Evolutionary conservation across 2,329 filamentous ascomycete genomes (phyloP), one percentile per base, ranked within the genome.

Genomic region (Blumeria hordei): DNA sequence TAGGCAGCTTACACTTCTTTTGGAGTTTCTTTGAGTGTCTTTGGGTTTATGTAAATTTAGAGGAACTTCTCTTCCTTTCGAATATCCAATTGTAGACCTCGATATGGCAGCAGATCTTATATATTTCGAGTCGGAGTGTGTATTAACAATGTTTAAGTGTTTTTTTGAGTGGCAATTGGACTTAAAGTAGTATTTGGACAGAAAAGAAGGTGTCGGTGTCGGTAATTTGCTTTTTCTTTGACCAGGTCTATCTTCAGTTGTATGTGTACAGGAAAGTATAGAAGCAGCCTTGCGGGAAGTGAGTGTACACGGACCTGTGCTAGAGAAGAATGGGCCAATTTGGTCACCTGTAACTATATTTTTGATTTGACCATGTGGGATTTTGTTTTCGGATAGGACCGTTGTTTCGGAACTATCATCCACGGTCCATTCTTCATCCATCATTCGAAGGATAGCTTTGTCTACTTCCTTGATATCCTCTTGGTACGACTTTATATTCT

Each of bases 41-140:
- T 51, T 37, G 37, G 54, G 51, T 41, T 55, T 39, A 21, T 60
- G 63, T 5, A 72, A 59, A 32, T 65, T 65, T 7, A 67, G 66
- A 18, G 72, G 72, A 2, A 73, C 69, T 10, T 70, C 69, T 36
- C 85, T 77, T 36, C 88, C 88, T 66, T 83, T 86, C 55, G 77
- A 85, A 65, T 94, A 94, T 14, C 88, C 88, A 44, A 94, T 74
- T 0, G 88, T 94, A 55, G 79, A 88, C 59, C 81, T 78, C 1
- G 88, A 94, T 6, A 79, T 80, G 6, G 76, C 77, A 21, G 77
- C 74, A 1, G 83, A 81, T 10, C 75, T 72, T 8, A 74, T 74
- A 59, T 78, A 4, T 4, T 4, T 28, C 21, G 21, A 2, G 2
- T 28, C 21, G 4, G 21, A 4, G 21, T 28, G 4, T 28, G 21